A percentile compares a stretch with the other conserved stretches of the same genome.
Evolutionary conservation across 2,329 filamentous ascomycete genomes (phyloP).

Genomic region (Teratosphaeria gauchensis): DNA sequence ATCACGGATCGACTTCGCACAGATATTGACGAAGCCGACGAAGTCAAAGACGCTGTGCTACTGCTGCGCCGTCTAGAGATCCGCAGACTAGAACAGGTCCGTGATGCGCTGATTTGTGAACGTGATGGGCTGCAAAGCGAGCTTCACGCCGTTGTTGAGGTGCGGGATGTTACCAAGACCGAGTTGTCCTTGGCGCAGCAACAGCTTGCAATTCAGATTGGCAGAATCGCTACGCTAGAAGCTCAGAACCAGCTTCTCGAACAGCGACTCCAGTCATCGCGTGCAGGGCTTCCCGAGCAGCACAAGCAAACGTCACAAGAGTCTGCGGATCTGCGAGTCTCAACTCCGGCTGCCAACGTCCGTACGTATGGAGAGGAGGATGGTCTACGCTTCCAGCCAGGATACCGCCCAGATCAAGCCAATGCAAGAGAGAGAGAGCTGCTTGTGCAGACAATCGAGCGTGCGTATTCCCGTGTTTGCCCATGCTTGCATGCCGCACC

Average conservation of each 20-base stretch:
- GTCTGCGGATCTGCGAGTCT: background rate
- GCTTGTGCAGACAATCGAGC: constrained; percentile 10
- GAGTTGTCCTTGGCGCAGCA: background rate
- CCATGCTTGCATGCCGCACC: background rate
- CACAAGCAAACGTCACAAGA: background rate
- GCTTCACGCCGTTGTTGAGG: background rate
- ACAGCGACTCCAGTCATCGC: constrained; percentile 1
- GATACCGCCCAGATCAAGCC: background rate
- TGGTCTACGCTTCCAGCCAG: background rate
- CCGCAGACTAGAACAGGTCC: constrained; percentile 7
- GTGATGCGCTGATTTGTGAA: constrained; percentile 6
- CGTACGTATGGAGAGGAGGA: background rate
- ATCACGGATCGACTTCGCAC: constrained; percentile 14
- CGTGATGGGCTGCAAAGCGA: constrained; percentile 5
- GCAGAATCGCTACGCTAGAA: constrained; percentile 8
- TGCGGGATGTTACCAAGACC: background rate
- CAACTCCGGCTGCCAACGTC: background rate
- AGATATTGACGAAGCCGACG: constrained; percentile 16
- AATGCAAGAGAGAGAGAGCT: constrained; percentile 7
- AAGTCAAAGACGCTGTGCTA: constrained; percentile 15
- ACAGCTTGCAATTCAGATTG: constrained; percentile 6
- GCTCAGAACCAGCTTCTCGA: constrained; percentile 3
- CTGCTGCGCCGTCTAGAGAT: constrained; percentile 13
- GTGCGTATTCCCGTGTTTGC: background rate
- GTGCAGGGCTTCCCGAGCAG: constrained; percentile 2